phyloP scores from a whole-genome alignment of 2,329 filamentous ascomycete species.

The Metarhizium rileyi region DNA sequence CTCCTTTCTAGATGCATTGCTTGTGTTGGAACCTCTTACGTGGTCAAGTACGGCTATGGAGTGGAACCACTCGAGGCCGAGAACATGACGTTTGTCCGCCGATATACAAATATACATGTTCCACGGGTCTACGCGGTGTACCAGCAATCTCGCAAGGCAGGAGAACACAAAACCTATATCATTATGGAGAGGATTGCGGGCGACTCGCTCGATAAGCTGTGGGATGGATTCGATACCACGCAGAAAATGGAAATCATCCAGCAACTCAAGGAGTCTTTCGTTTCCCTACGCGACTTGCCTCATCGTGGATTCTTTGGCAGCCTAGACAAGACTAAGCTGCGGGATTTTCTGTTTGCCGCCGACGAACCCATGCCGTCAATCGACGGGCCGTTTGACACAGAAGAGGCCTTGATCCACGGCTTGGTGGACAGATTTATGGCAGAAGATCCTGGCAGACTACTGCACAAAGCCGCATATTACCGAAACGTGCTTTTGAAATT shows the following conservation, averaged over 20 bases:
- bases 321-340: constrained; percentile 9
- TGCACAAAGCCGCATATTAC: constrained; percentile 5
- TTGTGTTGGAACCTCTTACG: constrained; percentile 4
- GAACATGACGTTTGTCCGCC: constrained; percentile 5
- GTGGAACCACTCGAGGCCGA: constrained; percentile 8
- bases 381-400: constrained; percentile 6
- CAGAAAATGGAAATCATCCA: constrained; percentile 1
- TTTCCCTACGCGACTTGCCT: constrained; percentile 1
- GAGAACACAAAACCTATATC: constrained; percentile 10
- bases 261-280: background rate
- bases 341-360: constrained; percentile 10
- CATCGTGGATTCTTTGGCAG: constrained; percentile 12
- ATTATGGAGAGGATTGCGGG: constrained; percentile 12
- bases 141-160: background rate
- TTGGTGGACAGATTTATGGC: constrained; percentile 11
- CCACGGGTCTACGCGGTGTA: constrained; percentile 7
- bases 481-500: background rate
- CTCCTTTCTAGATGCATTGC: constrained; percentile 5
- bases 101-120: background rate
- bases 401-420: constrained; percentile 7
- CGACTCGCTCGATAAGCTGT: constrained; percentile 8
- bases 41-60: constrained; percentile 8
- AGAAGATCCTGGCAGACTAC: constrained; percentile 6
- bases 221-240: background rate
- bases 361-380: background rate